Base-by-base conservation (phyloP, 192 early-diverging fungal genomes). In the Podila epicladia region DNA sequence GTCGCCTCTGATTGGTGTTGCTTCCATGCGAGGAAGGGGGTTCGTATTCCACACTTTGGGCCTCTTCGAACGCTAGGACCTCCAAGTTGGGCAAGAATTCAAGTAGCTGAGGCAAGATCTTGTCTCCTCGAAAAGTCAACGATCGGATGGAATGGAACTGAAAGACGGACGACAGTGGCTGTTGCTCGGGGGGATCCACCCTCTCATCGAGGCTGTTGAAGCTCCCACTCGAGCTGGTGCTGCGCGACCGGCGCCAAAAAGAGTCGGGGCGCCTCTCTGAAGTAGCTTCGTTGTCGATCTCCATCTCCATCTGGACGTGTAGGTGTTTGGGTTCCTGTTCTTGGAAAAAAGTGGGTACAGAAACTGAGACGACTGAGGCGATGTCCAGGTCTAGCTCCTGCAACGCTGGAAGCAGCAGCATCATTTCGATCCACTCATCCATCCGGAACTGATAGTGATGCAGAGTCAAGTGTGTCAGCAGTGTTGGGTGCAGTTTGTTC, bases 361-460 rank as follows among this genome's bases (percentile, higher is more conserved):
- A 38, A 31, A 13, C 38, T 9, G 61, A 57, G 5, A 64, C 22
- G 26, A 69, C 12, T 8, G 65, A 59, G n/a, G 53, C 28, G 31
- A 74, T 53, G 11, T 75, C 67, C 28, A 75, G 41, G 50, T 75
- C 67, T 20, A 75, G 20, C 19, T 38, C 58, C 33, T 75, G 60
- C 0, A 75, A 22, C 4, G 61, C 62, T 17, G 66, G 66, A 24
- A 75, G 29, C 7, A 69, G 67, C 19, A 58, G 62, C 38, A 75
- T 69, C 62, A 69, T 50, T 45, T 65, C 67, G n/a, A 75, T 32
- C 29, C 67, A 69, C 55, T 75, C 74, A 20, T 64, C 41, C 74
- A 69, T 37, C 31, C 33, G 28, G 31, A 75, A 75, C 53, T 75
- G 64, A 48, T 75, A 75, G 7, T 62, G 67, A 20, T 60, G 38